Percentiles rank a stretch among this genome's conserved stretches.
phyloP scores from a whole-genome alignment of 164 flowering plant genomes.

The Taxillus chinensis region DNA sequence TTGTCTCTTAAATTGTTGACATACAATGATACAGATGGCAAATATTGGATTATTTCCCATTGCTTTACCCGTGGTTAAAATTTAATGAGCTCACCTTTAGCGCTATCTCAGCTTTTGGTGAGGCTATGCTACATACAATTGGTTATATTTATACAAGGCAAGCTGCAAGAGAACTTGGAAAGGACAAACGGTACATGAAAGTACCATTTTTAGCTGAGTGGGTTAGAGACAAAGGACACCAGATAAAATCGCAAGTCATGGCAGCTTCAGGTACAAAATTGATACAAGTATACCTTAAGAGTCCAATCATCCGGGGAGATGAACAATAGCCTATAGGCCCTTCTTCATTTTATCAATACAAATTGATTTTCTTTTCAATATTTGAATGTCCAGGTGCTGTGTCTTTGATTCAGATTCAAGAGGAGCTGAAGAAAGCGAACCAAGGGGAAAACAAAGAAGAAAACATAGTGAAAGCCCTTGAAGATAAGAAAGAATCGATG shows the following conservation, averaged over 20 bases:
- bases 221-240: slow-evolving; percentile 91
- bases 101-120: slow-evolving; percentile 75
- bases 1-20: too few species aligned
- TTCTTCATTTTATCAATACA: background rate
- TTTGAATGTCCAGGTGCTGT: slow-evolving; percentile 53
- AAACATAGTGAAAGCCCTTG: slow-evolving; percentile 40
- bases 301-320: background rate
- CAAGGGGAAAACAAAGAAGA: slow-evolving; percentile 55
- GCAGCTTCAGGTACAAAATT: slow-evolving; percentile 69
- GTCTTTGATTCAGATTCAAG: slow-evolving; percentile 60
- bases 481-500: slow-evolving; percentile 67
- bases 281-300: background rate
- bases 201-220: slow-evolving; percentile 93
- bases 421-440: slow-evolving; percentile 48
- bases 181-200: slow-evolving; percentile 54
- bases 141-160: slow-evolving; percentile 90
- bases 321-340: background rate
- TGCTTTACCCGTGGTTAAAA: background rate
- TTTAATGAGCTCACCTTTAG: slow-evolving; percentile 6
- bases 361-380: background rate
- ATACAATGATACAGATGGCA: background rate
- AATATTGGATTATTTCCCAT: background rate
- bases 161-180: slow-evolving; percentile 82
- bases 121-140: slow-evolving; percentile 89
- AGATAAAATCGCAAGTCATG: slow-evolving; percentile 70